Evolutionary conservation across 257 asterid genomes (phyloP).

Genomic region (Ilex asprella): DNA sequence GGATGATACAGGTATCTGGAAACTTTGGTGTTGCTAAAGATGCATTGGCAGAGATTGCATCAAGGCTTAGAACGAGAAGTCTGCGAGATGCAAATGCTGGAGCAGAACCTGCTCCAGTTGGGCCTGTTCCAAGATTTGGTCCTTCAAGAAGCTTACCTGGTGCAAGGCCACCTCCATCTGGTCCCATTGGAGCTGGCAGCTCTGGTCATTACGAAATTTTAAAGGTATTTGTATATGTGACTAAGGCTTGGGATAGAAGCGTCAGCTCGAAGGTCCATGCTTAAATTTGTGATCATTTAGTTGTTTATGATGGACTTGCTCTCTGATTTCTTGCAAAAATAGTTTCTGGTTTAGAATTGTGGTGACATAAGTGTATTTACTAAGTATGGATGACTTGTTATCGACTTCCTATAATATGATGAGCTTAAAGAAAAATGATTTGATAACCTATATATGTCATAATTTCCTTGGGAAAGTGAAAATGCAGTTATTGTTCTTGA

Average conservation of each 20-base stretch:
- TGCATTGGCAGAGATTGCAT: constrained; percentile 70
- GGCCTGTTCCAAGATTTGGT: constrained; percentile 44
- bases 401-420: no score
- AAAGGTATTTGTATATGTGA: constrained; percentile 27
- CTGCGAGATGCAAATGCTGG: constrained; percentile 50
- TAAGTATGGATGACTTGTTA: no score
- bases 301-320: neutral
- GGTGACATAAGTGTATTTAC: neutral
- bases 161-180: constrained; percentile 29
- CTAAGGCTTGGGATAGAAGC: no score
- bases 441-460: no score
- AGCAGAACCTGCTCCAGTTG: constrained; percentile 40
- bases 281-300: no score
- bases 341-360: neutral
- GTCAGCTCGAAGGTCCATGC: no score
- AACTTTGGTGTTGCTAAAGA: constrained; percentile 63
- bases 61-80: constrained; percentile 64
- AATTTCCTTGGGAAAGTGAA: no score
- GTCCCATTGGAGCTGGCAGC: constrained; percentile 48
- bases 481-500: no score
- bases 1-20: constrained; percentile 49
- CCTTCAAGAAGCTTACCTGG: constrained; percentile 32
- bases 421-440: no score
- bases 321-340: neutral
- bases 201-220: constrained; percentile 45